A percentile compares a stretch with the other conserved stretches of the same genome.
phyloP scores from a whole-genome alignment of 768 basidiomycete species.

The Lactarius hengduanensis region DNA sequence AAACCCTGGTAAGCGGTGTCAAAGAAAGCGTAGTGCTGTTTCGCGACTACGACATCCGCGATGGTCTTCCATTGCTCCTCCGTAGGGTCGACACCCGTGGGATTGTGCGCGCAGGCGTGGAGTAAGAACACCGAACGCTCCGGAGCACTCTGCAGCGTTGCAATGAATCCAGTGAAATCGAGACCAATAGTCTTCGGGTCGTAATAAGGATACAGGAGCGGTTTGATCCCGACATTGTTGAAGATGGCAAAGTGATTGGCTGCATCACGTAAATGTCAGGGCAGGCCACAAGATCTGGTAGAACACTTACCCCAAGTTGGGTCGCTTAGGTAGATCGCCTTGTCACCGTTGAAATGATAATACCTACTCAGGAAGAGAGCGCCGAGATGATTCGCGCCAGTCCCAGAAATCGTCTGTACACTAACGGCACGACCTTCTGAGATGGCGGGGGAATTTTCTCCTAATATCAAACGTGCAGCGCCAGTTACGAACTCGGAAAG shows the following conservation, averaged over 20 bases:
- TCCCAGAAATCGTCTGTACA: constrained; percentile 94
- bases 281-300: constrained; percentile 1
- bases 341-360: constrained; percentile 67
- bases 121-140: constrained; percentile 82
- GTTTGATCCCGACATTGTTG: constrained; percentile 85
- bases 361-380: constrained; percentile 83
- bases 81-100: constrained; percentile 94
- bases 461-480: constrained; percentile 82
- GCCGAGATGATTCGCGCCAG: constrained; percentile 92
- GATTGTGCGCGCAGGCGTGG: constrained; percentile 96
- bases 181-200: constrained; percentile 87
- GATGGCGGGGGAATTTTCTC: constrained; percentile 66
- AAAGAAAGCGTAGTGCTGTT: constrained; percentile 86
- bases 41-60: constrained; percentile 65
- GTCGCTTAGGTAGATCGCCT: constrained; percentile 80
- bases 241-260: constrained; percentile 91
- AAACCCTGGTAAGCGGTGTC: constrained; percentile 98
- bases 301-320: constrained; percentile 88
- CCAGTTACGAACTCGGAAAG: constrained; percentile 77
- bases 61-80: constrained; percentile 80
- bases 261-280: constrained; percentile 33
- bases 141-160: constrained; percentile 60
- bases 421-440: constrained; percentile 68
- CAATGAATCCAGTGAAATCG: constrained; percentile 69
- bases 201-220: constrained; percentile 91